Percentiles rank a stretch among this genome's conserved stretches.
phyloP scores from a whole-genome alignment of 208 protist genomes.

The Naegleria gruberi region DNA sequence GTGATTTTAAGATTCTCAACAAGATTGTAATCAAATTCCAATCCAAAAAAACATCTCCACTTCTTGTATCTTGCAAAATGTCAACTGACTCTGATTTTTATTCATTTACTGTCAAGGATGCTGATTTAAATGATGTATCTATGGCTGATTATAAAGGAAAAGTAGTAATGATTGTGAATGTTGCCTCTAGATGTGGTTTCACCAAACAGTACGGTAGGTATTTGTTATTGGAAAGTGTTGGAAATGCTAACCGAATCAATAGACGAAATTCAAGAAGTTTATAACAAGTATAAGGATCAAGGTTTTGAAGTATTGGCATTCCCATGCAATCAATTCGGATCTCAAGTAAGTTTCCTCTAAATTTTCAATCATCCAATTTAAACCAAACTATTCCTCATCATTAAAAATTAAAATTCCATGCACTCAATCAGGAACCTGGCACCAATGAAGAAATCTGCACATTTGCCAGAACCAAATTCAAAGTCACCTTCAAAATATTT shows the following conservation, averaged over 20 bases:
- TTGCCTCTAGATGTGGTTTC: conserved; percentile 76
- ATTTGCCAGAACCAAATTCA: conserved; percentile 54
- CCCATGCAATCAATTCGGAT: conserved; percentile 76
- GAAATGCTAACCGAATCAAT: not conserved
- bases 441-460: conserved; percentile 60
- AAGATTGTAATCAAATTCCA: no score
- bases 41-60: no score
- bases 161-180: conserved; percentile 76
- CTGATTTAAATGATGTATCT: conserved; percentile 14
- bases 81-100: conserved; percentile 27
- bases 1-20: no score
- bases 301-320: conserved; percentile 78
- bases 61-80: not conserved
- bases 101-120: conserved; percentile 25
- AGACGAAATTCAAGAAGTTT: conserved; percentile 48
- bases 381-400: no score
- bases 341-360: conserved; percentile 39
- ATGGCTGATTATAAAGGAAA: conserved; percentile 54
- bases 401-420: conserved; percentile 75
- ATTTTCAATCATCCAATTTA: no score
- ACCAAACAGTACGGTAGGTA: conserved; percentile 34
- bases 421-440: conserved; percentile 60
- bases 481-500: conserved; percentile 70
- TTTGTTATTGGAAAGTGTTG: no score
- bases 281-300: conserved; percentile 67